Percentiles rank a stretch among this genome's conserved stretches.
phyloP scores from a whole-genome alignment of 2,329 filamentous ascomycete species.

The Leptographium radiaticola region DNA sequence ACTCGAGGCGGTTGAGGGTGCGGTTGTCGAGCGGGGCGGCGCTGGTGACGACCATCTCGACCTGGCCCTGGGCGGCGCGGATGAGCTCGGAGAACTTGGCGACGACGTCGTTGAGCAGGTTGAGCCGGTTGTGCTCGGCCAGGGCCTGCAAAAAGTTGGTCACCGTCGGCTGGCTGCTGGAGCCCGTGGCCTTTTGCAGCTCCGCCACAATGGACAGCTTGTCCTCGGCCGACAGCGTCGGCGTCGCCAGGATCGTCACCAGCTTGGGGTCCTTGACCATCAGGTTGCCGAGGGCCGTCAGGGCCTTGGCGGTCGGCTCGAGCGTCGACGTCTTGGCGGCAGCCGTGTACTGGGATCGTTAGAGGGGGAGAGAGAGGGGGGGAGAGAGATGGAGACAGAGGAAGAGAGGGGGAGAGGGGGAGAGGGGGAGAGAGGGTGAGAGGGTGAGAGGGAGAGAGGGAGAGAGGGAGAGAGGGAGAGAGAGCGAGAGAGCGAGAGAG shows the following conservation, averaged over 20 bases:
- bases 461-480: not conserved
- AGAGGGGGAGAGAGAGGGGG: not conserved
- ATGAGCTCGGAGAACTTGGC: constrained; percentile 83
- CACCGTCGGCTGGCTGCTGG: constrained; percentile 61
- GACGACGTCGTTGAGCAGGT: constrained; percentile 66
- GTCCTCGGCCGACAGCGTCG: constrained; percentile 65
- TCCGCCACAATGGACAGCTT: constrained; percentile 79
- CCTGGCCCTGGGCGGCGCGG: constrained; percentile 78
- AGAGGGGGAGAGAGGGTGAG: not conserved
- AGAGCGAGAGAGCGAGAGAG: too few relatives aligned
- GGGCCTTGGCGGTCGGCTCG: constrained; percentile 71
- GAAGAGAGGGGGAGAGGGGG: too few relatives aligned
- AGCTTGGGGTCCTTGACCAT: constrained; percentile 81
- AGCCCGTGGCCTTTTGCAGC: constrained; percentile 69
- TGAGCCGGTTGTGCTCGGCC: constrained; percentile 92
- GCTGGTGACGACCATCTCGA: constrained; percentile 84
- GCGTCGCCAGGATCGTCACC: constrained; percentile 57
- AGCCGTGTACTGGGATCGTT: constrained; percentile 73
- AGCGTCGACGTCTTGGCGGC: constrained; percentile 77
- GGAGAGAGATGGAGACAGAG: not conserved
- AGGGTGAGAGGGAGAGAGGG: too few relatives aligned
- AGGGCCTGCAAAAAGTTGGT: constrained; percentile 89
- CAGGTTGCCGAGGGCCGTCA: constrained; percentile 56
- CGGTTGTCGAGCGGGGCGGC: constrained; percentile 79
- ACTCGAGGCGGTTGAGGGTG: constrained; percentile 75